These are phyloP conservation scores for Serendipita indica DNA, from an alignment of 768 basidiomycete genomes.

Conservation along the genomic window DNA sequence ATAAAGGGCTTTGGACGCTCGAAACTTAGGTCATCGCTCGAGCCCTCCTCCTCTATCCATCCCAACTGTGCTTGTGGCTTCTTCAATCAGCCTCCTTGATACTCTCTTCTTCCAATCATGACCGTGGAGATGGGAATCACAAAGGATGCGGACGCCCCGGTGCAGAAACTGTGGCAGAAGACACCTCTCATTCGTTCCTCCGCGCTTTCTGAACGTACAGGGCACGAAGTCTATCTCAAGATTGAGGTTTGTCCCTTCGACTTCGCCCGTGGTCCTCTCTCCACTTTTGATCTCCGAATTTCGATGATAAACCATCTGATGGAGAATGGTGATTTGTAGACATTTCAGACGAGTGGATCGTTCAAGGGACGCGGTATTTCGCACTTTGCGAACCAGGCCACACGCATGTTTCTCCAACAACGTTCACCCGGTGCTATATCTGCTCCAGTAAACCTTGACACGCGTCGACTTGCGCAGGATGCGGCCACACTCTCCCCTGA, in stretches of 20 bases:
- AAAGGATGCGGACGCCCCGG: not conserved
- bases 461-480: not conserved
- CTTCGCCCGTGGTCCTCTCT: no score
- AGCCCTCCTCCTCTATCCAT: no score
- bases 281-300: not conserved
- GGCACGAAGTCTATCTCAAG: conserved; percentile 48
- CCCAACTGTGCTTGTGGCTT: no score
- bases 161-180: conserved; percentile 33
- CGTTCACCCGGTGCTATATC: conserved; percentile 19
- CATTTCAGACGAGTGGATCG: conserved; percentile 54
- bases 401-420: conserved; percentile 35
- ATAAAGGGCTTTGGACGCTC: no score
- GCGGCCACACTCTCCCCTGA: not conserved
- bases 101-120: not conserved
- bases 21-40: no score
- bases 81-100: not conserved
- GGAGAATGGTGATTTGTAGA: conserved; percentile 27
- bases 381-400: conserved; percentile 39
- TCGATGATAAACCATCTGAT: not conserved
- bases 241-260: conserved; percentile 46
- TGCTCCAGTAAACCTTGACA: no score
- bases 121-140: no score
- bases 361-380: conserved; percentile 68
- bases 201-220: conserved; percentile 38
- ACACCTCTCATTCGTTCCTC: conserved; percentile 52